A percentile compares a stretch with the other conserved stretches of the same genome.
phyloP scores from a whole-genome alignment of 352 stramenopile species.

The Phytophthora melonis region DNA sequence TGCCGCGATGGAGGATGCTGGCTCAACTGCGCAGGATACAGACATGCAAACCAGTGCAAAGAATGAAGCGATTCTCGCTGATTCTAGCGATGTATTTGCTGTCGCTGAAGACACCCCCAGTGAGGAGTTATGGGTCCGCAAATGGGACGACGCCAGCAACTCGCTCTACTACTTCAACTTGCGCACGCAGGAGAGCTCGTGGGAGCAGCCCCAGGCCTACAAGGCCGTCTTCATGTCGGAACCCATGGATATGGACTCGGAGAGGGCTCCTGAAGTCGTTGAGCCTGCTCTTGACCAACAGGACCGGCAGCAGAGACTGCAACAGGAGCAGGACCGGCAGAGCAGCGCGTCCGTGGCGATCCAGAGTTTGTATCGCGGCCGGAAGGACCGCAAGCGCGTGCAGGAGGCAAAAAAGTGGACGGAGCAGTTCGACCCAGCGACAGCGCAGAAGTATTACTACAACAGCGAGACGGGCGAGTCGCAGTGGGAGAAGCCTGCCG shows the following conservation, averaged over 20 bases:
- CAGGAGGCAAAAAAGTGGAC: constrained; percentile 49
- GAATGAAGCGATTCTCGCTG: not conserved
- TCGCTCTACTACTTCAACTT: constrained; percentile 50
- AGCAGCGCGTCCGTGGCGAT: constrained; percentile 31
- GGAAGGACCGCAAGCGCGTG: constrained; percentile 33
- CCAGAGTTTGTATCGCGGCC: constrained; percentile 47
- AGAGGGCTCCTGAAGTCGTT: constrained; percentile 4
- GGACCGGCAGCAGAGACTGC: not conserved
- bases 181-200: constrained; percentile 41
- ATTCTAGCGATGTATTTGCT: not conserved
- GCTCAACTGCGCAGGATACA: not conserved
- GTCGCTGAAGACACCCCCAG: not conserved
- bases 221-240: constrained; percentile 36
- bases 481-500: constrained; percentile 54
- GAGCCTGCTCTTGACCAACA: not conserved
- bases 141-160: constrained; percentile 39
- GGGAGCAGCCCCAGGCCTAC: constrained; percentile 38
- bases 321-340: constrained; percentile 7
- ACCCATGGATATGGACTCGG: constrained; percentile 15
- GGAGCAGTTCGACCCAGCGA: constrained; percentile 56
- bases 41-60: not conserved
- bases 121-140: constrained; percentile 40
- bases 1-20: not conserved
- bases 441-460: constrained; percentile 59
- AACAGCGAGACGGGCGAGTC: constrained; percentile 44